A percentile compares a stretch with the other conserved stretches of the same genome.
phyloP scores from a whole-genome alignment of 352 stramenopile species.

The Phytopythium helicoides region DNA sequence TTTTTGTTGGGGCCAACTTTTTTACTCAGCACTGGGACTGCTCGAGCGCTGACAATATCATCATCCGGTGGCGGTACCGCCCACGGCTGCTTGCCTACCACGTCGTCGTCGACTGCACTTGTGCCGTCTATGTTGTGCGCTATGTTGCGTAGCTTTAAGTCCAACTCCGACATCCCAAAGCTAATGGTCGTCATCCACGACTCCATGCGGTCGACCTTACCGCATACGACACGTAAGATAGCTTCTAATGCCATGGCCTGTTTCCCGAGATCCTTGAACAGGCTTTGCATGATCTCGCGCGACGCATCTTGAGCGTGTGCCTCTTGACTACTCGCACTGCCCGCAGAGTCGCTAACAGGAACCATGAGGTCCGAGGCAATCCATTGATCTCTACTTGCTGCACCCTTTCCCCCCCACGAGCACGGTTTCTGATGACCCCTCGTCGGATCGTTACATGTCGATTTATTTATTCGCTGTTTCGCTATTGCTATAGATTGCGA shows the following conservation, averaged over 20 bases:
- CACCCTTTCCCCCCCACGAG: too few species aligned
- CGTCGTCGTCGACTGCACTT: conserved; percentile 54
- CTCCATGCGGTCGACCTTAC: conserved; percentile 75
- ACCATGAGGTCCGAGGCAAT: neutral
- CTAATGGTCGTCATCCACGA: conserved; percentile 70
- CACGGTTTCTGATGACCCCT: too few species aligned
- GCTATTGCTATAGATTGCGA: too few species aligned
- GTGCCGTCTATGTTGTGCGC: conserved; percentile 83
- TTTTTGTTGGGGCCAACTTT: conserved; percentile 53
- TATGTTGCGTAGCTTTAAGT: conserved; percentile 74
- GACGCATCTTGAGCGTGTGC: conserved; percentile 17
- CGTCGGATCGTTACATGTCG: too few species aligned
- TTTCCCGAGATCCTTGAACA: conserved; percentile 71
- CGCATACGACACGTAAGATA: conserved; percentile 64
- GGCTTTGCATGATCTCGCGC: conserved; percentile 58
- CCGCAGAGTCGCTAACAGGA: neutral
- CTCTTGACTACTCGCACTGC: neutral
- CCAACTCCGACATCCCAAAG: conserved; percentile 72
- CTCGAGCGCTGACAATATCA: conserved; percentile 10
- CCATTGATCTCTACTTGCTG: too few species aligned
- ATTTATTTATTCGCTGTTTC: too few species aligned
- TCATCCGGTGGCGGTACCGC: conserved; percentile 29
- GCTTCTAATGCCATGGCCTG: conserved; percentile 76
- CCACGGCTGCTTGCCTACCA: conserved; percentile 38
- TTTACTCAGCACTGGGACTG: conserved; percentile 36